These are phyloP conservation scores for Castanospermum australe DNA, from an alignment of 306 rosid species.

Conservation along the genomic window DNA sequence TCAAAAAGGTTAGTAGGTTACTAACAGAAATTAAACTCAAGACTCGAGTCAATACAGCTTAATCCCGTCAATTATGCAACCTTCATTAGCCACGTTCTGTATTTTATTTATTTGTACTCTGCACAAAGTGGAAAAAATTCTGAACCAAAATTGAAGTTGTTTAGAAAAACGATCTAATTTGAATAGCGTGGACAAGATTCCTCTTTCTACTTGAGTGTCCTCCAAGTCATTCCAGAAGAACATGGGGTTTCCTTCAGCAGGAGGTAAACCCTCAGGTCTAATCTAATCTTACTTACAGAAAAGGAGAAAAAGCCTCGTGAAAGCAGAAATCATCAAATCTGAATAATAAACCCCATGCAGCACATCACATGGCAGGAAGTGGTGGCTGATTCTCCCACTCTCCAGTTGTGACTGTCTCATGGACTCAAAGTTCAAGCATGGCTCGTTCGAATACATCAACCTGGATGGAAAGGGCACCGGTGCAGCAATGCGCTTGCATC, in stretches of 20 bases:
- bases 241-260: conserved; percentile 34
- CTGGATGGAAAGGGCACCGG: conserved; percentile 44
- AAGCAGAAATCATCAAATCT: not conserved
- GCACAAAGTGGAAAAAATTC: not conserved
- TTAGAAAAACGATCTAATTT: not conserved
- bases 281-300: not conserved
- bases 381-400: not conserved
- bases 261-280: conserved; percentile 31
- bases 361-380: not conserved
- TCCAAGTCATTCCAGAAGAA: conserved; percentile 30
- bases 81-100: no score
- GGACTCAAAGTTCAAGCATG: conserved; percentile 33
- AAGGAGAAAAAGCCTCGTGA: conserved; percentile 5
- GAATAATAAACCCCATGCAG: not conserved
- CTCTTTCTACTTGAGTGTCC: conserved; percentile 23
- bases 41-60: no score
- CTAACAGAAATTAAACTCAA: no score
- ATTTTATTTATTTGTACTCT: no score
- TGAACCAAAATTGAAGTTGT: no score
- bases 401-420: not conserved
- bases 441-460: conserved; percentile 41
- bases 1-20: no score
- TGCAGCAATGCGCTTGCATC: conserved; percentile 42
- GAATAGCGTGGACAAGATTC: not conserved
- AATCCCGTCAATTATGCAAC: no score